Evolutionary conservation across 2,329 filamentous ascomycete genomes (phyloP).

Genomic region (Xylaria sp.): DNA sequence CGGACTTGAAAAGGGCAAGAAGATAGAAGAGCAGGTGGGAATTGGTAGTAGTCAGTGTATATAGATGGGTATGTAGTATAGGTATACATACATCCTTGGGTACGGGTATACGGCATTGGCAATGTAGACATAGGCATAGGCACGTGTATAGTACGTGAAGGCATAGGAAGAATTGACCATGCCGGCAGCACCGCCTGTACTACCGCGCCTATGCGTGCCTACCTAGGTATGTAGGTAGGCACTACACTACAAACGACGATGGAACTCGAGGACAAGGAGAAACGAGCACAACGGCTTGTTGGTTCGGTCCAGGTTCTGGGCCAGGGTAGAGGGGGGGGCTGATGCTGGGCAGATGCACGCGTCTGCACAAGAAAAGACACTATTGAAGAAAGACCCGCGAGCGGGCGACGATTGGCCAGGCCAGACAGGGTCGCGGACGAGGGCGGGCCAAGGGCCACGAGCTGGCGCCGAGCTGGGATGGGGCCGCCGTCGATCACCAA

Average conservation of each 20-base stretch:
- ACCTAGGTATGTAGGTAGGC: not conserved
- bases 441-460: slow-evolving; percentile 19
- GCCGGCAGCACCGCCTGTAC: not conserved
- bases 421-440: slow-evolving; percentile 18
- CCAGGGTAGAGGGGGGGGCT: slow-evolving; percentile 3
- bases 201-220: no score
- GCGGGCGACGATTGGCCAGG: slow-evolving; percentile 19
- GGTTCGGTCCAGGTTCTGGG: slow-evolving; percentile 22
- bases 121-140: not conserved
- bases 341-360: slow-evolving; percentile 26
- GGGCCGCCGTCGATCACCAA: slow-evolving; percentile 18
- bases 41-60: slow-evolving; percentile 3
- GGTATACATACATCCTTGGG: not conserved
- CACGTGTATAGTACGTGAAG: not conserved
- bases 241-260: not conserved
- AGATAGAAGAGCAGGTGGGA: not conserved
- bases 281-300: slow-evolving; percentile 20
- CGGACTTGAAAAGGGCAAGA: slow-evolving; percentile 5
- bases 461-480: slow-evolving; percentile 21
- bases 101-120: no score
- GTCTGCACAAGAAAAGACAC: slow-evolving; percentile 26
- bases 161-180: not conserved
- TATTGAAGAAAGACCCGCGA: slow-evolving; percentile 34
- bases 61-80: not conserved
- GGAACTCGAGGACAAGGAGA: not conserved